phyloP scores from a whole-genome alignment of 2,329 filamentous ascomycete genomes.

The Xylaria sp. region DNA sequence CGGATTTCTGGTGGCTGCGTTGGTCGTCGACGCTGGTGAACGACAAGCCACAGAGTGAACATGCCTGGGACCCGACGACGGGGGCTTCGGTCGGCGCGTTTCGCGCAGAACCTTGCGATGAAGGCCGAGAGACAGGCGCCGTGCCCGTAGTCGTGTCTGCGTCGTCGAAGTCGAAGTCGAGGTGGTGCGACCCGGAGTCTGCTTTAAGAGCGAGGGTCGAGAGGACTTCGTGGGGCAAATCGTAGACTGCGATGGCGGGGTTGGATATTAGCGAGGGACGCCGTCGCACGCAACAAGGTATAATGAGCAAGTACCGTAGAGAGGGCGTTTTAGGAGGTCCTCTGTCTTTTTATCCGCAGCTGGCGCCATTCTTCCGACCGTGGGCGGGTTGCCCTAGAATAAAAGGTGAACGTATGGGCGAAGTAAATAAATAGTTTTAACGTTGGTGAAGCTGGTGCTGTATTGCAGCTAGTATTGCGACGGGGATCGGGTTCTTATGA shows the following conservation, averaged over 20 bases:
- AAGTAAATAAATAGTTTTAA: not conserved
- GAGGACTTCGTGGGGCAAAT: conserved; percentile 80
- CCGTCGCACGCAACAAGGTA: not conserved
- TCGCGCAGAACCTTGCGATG: conserved; percentile 41
- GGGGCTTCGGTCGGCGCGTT: conserved; percentile 53
- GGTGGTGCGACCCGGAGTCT: conserved; percentile 51
- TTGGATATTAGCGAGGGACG: conserved; percentile 26
- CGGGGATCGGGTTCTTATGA: conserved; percentile 4
- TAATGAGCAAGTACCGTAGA: conserved; percentile 57
- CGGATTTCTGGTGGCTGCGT: conserved; percentile 85
- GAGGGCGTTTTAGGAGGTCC: conserved; percentile 61
- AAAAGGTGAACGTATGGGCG: not conserved
- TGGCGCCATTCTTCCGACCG: conserved; percentile 20
- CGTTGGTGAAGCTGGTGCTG: not conserved
- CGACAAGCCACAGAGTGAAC: conserved; percentile 79
- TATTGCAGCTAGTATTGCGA: not conserved
- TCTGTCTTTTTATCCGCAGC: conserved; percentile 56
- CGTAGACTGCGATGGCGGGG: conserved; percentile 71
- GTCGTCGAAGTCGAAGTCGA: conserved; percentile 45
- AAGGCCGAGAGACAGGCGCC: conserved; percentile 43
- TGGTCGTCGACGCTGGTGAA: conserved; percentile 84
- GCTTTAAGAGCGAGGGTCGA: conserved; percentile 71
- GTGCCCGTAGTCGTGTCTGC: conserved; percentile 16
- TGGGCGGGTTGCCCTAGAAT: not conserved
- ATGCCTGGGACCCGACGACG: conserved; percentile 76